These are phyloP conservation scores for Antrodiella citrinella DNA, from an alignment of 768 basidiomycete genomes.

Conservation along the genomic window DNA sequence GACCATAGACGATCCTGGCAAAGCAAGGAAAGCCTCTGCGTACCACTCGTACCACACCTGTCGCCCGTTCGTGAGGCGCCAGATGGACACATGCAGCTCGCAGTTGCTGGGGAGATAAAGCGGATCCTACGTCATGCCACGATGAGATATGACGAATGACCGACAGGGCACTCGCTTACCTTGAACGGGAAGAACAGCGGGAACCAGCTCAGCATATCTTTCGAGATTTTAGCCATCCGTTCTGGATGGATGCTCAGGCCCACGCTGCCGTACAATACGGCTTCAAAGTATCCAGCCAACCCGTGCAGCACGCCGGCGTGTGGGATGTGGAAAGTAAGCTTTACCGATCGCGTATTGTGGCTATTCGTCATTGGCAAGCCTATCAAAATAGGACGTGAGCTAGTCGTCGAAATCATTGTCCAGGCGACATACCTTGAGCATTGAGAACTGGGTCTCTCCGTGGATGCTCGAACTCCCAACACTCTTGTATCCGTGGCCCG, in stretches of 20 bases:
- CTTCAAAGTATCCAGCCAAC: slow-evolving; percentile 95
- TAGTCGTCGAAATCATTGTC: background rate
- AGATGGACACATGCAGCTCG: slow-evolving; percentile 88
- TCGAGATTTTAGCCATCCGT: slow-evolving; percentile 76
- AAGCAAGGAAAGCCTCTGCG: slow-evolving; percentile 83
- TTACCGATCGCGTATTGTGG: slow-evolving; percentile 87
- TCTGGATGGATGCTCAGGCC: slow-evolving; percentile 93
- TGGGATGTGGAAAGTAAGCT: slow-evolving; percentile 85
- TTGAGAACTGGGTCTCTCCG: slow-evolving; percentile 71
- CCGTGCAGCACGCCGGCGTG: slow-evolving; percentile 92
- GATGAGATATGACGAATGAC: background rate
- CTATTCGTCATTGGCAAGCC: slow-evolving; percentile 91
- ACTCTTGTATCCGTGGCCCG: slow-evolving; percentile 83
- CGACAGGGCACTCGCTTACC: slow-evolving; percentile 34
- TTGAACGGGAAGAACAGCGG: slow-evolving; percentile 94
- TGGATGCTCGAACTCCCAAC: slow-evolving; percentile 98
- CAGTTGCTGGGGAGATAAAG: slow-evolving; percentile 88
- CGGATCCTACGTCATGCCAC: slow-evolving; percentile 57
- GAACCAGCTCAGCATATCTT: slow-evolving; percentile 99
- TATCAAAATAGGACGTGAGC: slow-evolving; percentile 21
- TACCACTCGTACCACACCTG: slow-evolving; percentile 99
- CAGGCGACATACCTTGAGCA: slow-evolving; percentile 43
- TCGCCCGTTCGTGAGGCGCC: slow-evolving; percentile 84
- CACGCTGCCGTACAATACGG: slow-evolving; percentile 82
- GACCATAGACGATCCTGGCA: slow-evolving; percentile 18